Evolutionary conservation across 2,329 filamentous ascomycete species (phyloP), one percentile per base, ranked within the genome.

Genomic region (Scedosporium aurantiacum): DNA sequence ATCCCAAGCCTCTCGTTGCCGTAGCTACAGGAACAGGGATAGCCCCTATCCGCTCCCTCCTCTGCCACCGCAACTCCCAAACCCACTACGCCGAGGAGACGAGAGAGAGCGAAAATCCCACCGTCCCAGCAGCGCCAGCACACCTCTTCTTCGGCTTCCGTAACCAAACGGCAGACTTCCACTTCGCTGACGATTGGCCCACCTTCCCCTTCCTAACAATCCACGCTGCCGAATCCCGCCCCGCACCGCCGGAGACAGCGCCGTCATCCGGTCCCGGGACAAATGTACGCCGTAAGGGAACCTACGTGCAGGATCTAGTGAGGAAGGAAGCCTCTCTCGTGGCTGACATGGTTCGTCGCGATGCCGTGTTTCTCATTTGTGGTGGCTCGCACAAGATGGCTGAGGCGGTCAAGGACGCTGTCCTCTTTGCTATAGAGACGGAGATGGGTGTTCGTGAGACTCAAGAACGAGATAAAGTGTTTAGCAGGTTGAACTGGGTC

Each of bases 21-120:
- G 83, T 97, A 60, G 91, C 87, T 1, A 89, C 92, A 0, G 92
- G 92, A 2, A 97, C 92, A 0, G 92, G 92, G 5, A 78, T 97
- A 37, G 93, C 92, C 0, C 92, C 93, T 0, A 85, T 96, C 68
- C 85, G 92, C 2, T 84, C 88, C 4, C 79, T 97, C 66, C 79
- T 94, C n/a, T 86, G 88, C 70, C 87, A 95, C 66, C 87, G 91
- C n/a, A 91, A 18, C 68, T 71, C 50, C 67, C 68, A 0, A 65
- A 72, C 27, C 56, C 64, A 63, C 65, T 16, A 28, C 61, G 32
- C 12, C 5, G 25, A 41, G 16, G n/a, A 50, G 16, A 7, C n/a
- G 54, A 23, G 10, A 57, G 21, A 18, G 12, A 10, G 25, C n/a
- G 50, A 55, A 28, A 23, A 21, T 21, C 23, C 3, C 6, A 28